A percentile compares a stretch with the other conserved stretches of the same genome.
phyloP scores from a whole-genome alignment of 176 grass and related monocot species.

The Triticum turgidum region DNA sequence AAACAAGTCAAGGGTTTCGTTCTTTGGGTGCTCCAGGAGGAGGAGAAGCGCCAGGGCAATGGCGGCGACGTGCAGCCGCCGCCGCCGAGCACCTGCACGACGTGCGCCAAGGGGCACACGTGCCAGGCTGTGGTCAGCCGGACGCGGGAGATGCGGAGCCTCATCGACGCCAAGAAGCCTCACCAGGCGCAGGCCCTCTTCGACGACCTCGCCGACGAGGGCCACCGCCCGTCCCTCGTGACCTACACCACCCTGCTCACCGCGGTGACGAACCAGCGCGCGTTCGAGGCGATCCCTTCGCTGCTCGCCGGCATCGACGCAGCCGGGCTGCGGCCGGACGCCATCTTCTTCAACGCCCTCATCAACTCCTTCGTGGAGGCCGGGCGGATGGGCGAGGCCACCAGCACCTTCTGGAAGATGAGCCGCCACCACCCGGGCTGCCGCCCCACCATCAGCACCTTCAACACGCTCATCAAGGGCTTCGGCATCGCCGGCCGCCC shows the following conservation, averaged over 20 bases:
- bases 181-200: conserved; percentile 57
- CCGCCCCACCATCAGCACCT: conserved; percentile 69
- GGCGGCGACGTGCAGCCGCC: conserved; percentile 19
- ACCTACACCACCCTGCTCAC: conserved; percentile 77
- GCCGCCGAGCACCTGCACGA: conserved; percentile 39
- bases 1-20: neutral
- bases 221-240: conserved; percentile 83
- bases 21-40: conserved; percentile 29
- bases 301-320: conserved; percentile 67
- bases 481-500: conserved; percentile 74
- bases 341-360: conserved; percentile 87
- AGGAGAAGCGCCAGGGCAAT: neutral
- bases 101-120: conserved; percentile 58
- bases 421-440: conserved; percentile 52
- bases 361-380: conserved; percentile 92
- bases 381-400: conserved; percentile 72
- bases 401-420: conserved; percentile 82
- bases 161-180: conserved; percentile 68
- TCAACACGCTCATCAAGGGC: conserved; percentile 97
- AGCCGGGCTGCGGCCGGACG: conserved; percentile 68
- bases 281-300: conserved; percentile 66
- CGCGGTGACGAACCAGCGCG: conserved; percentile 59
- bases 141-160: conserved; percentile 65
- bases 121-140: conserved; percentile 59
- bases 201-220: conserved; percentile 52